Evolutionary conservation across 1,284 basidiomycete genomes (phyloP).

Genomic region (Heterobasidion annosum): DNA sequence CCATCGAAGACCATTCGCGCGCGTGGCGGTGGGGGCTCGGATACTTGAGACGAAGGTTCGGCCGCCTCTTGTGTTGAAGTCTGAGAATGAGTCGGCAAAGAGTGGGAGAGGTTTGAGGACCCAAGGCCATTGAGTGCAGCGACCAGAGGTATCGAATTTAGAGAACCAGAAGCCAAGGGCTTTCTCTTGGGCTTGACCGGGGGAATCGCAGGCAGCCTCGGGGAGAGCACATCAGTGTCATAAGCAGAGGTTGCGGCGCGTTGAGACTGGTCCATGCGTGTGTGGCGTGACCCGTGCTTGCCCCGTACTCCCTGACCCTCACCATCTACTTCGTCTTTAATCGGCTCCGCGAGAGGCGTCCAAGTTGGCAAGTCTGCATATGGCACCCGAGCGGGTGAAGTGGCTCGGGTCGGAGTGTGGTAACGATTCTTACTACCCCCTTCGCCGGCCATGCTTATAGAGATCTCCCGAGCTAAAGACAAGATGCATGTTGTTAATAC

Average conservation of each 20-base stretch:
- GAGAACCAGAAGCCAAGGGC: background rate
- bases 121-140: background rate
- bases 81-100: background rate
- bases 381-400: background rate
- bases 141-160: background rate
- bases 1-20: background rate
- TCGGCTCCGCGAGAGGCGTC: background rate
- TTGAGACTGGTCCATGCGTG: background rate
- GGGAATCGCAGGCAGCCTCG: background rate
- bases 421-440: background rate
- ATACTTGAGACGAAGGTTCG: background rate
- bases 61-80: background rate
- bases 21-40: background rate
- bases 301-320: background rate
- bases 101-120: background rate
- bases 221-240: background rate
- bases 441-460: background rate
- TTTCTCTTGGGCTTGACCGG: background rate
- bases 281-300: background rate
- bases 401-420: background rate
- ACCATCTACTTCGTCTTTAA: background rate
- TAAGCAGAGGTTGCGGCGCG: background rate
- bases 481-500: background rate
- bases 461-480: background rate
- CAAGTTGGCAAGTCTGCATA: background rate